Conservation (phyloP, 1,139 yeast genomes). For the Groenewaldozyma auringiensis region DNA sequence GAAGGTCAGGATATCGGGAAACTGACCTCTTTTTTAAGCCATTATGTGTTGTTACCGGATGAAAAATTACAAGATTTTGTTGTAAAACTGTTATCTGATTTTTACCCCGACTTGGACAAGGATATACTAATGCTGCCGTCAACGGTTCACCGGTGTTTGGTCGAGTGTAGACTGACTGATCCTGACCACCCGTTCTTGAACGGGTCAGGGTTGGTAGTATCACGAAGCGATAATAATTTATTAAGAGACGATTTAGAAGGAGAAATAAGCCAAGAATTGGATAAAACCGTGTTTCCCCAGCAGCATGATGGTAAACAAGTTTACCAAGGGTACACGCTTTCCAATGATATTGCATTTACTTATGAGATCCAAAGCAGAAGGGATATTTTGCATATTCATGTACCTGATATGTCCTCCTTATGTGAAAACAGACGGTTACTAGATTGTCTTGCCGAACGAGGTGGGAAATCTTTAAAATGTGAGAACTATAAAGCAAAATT, state of each 20-base stretch:
- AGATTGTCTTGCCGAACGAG: background rate
- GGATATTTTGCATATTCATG: conserved; percentile 1
- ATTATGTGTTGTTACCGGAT: conserved; percentile 21
- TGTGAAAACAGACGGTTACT: background rate
- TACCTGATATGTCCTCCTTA: background rate
- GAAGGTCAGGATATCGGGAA: conserved; percentile 1
- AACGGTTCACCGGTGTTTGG: conserved; percentile 11
- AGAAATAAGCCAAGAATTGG: conserved; percentile 2
- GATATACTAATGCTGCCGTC: conserved; percentile 19
- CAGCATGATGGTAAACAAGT: background rate
- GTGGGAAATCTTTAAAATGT: background rate
- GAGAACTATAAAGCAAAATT: conserved; percentile 2
- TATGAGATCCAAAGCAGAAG: conserved; percentile 5
- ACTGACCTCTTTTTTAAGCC: conserved; percentile 11
- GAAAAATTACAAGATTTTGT: conserved; percentile 15
- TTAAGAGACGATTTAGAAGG: conserved; percentile 10
- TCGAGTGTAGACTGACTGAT: conserved; percentile 10
- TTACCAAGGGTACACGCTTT: conserved; percentile 2
- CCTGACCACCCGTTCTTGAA: conserved; percentile 9
- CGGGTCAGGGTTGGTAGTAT: conserved; percentile 8
- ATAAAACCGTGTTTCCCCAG: background rate
- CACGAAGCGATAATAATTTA: conserved; percentile 1
- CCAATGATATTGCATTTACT: conserved; percentile 16
- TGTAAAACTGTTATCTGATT: conserved; percentile 12
- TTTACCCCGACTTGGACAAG: conserved; percentile 16